phyloP scores from a whole-genome alignment of 164 flowering plant genomes.

The Amborella trichopoda region DNA sequence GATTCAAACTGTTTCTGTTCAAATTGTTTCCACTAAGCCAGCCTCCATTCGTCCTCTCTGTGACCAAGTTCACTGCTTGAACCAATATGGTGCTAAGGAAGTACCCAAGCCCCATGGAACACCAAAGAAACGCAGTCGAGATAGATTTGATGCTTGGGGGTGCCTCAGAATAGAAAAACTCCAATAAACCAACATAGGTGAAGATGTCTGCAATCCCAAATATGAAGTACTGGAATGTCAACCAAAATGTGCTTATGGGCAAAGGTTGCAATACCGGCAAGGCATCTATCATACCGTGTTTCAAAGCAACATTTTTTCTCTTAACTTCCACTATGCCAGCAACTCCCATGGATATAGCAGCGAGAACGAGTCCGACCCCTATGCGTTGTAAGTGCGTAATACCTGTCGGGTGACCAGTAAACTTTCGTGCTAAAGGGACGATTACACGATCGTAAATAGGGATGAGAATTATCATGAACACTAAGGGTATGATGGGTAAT shows the following conservation, averaged over 20 bases:
- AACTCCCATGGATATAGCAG: slow-evolving; percentile 53
- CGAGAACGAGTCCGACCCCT: slow-evolving; percentile 53
- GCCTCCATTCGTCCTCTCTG: slow-evolving; percentile 7
- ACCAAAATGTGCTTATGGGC: slow-evolving; percentile 60
- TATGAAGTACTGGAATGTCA: slow-evolving; percentile 57
- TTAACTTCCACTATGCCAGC: slow-evolving; percentile 59
- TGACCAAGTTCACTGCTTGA: slow-evolving; percentile 43
- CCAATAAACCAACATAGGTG: slow-evolving; percentile 66
- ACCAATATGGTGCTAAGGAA: slow-evolving; percentile 65
- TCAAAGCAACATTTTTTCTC: slow-evolving; percentile 26
- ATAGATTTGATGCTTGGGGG: slow-evolving; percentile 87
- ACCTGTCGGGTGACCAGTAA: slow-evolving; percentile 36
- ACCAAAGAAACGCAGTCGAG: slow-evolving; percentile 75
- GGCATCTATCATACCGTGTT: slow-evolving; percentile 13
- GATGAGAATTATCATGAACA: slow-evolving; percentile 56
- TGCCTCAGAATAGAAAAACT: slow-evolving; percentile 70
- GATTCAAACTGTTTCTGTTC: slow-evolving; percentile 60
- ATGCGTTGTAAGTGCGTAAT: slow-evolving; percentile 64
- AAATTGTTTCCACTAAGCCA: slow-evolving; percentile 73
- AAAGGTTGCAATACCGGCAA: slow-evolving; percentile 12
- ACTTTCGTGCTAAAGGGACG: slow-evolving; percentile 25
- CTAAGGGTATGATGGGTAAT: slow-evolving; percentile 66
- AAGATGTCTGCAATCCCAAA: slow-evolving; percentile 82
- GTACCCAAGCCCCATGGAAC: slow-evolving; percentile 64
- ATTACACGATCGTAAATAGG: slow-evolving; percentile 58